A percentile compares a stretch with the other conserved stretches of the same genome.
Evolutionary conservation across 345 rosid species (phyloP).

Genomic region (Conringia planisiliqua): DNA sequence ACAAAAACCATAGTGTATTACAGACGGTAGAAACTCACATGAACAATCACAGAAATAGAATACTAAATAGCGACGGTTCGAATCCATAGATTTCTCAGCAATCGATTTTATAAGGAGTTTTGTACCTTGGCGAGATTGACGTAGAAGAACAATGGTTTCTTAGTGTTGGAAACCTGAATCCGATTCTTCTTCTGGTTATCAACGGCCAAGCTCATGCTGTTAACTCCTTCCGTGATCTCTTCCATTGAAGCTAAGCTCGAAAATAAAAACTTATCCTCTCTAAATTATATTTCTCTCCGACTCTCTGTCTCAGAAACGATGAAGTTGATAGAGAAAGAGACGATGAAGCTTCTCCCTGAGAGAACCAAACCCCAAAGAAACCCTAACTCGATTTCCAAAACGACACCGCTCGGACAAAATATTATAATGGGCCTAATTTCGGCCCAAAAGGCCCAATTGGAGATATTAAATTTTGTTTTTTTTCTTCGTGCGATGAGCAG

Average conservation of each 20-base stretch:
- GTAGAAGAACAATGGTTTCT: slow-evolving; percentile 90
- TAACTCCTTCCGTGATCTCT: slow-evolving; percentile 68
- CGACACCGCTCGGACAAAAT: neutral
- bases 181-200: slow-evolving; percentile 74
- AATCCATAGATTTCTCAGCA: neutral
- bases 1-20: neutral
- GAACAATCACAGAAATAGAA: neutral
- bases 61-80: neutral
- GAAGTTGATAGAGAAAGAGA: slow-evolving; percentile 21
- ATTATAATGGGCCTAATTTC: neutral
- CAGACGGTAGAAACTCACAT: neutral
- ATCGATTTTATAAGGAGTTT: neutral
- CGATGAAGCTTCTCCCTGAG: slow-evolving; percentile 9
- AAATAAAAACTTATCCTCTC: neutral
- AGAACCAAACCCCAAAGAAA: slow-evolving; percentile 33
- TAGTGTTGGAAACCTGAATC: slow-evolving; percentile 92
- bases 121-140: slow-evolving; percentile 95
- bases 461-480: neutral
- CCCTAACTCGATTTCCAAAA: slow-evolving; percentile 10
- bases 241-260: slow-evolving; percentile 46
- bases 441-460: neutral
- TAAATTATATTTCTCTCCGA: slow-evolving; percentile 5
- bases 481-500: neutral
- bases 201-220: slow-evolving; percentile 46
- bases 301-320: slow-evolving; percentile 16